These are phyloP conservation scores for Plantago coronopus DNA, from an alignment of 305 asterid genomes.

Conservation along the genomic window DNA sequence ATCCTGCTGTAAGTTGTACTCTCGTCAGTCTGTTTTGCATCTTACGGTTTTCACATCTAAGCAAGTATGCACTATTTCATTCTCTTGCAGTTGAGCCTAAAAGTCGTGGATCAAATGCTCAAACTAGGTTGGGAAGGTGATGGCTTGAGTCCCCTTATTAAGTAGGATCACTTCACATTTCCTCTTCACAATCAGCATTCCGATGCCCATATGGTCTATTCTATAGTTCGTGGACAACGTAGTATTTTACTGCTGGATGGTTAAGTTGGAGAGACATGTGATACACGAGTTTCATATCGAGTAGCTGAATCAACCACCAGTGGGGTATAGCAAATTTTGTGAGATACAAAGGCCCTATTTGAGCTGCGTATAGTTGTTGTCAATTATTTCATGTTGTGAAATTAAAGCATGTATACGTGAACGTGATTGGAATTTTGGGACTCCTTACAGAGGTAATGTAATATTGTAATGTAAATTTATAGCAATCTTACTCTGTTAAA, in stretches of 20 bases:
- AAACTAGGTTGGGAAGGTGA: slow-evolving; percentile 98
- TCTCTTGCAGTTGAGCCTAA: slow-evolving; percentile 79
- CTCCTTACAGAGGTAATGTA: slow-evolving; percentile 21
- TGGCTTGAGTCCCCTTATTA: slow-evolving; percentile 73
- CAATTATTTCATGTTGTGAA: slow-evolving; percentile 19
- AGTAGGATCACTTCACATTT: slow-evolving; percentile 27
- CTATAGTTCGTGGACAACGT: slow-evolving; percentile 9
- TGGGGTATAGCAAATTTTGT: slow-evolving; percentile 28
- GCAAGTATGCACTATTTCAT: slow-evolving; percentile 10
- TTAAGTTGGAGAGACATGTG: not conserved
- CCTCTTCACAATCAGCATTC: slow-evolving; percentile 10
- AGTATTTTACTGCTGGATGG: slow-evolving; percentile 9
- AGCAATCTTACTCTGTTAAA: slow-evolving; percentile 9
- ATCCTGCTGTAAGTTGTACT: slow-evolving; percentile 80
- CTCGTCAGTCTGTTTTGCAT: slow-evolving; percentile 3
- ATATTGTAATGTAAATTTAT: slow-evolving; percentile 16
- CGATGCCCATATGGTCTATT: slow-evolving; percentile 12
- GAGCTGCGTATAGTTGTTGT: slow-evolving; percentile 26
- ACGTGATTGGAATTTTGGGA: slow-evolving; percentile 27
- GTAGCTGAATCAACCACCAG: slow-evolving; percentile 15
- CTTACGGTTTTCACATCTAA: not conserved
- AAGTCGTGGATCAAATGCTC: slow-evolving; percentile 97
- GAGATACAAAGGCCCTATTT: slow-evolving; percentile 13
- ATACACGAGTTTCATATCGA: slow-evolving; percentile 9
- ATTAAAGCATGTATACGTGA: slow-evolving; percentile 22